Base-by-base conservation (phyloP, 805 yeast genomes). In the Suhomyces sp. region DNA sequence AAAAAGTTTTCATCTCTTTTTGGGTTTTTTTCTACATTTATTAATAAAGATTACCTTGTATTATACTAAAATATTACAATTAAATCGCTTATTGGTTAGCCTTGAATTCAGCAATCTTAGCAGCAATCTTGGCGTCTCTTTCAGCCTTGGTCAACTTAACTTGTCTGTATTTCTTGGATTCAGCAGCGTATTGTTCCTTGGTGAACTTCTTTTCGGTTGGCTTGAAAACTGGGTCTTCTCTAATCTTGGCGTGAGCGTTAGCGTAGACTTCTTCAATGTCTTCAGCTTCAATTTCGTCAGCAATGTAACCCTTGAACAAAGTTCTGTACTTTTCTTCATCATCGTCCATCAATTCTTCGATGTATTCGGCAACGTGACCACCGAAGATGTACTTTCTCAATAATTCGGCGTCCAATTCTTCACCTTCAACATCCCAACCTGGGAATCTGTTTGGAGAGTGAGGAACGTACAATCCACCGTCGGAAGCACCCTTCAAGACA, bases 381-480 rank as follows among this genome's bases (percentile, higher is more conserved):
- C 96, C 98, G 76, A 93, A 88, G 85, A 94, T 94, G 96, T 94
- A 94, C 82, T 90, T 90, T 90, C 97, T 90, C 79, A 94, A 86
- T 67, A 85, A 79, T 76, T 94, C 99, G 70, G 97, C 90, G 76
- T 94, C 99, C 71, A 94, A 86, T 83, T 94, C 99, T 84, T 94
- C 97, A 70, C 87, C 73, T 85, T 94, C 99, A 71, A 93, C 90
- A 80, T 94, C 99, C 96, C 93, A 94, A 83, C 99, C 99, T 81
- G 99, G 99, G 97, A 92, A 94, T 88, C 99, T 92, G 86, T 92
- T 92, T 75, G 96, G 89, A 69, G 96, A 90, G 92, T 94, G 99
- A 68, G 99, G 99, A 75, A 94, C 84, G 92, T 88, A 90, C 72
- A 94, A 84, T 71, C 99, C 99, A 89, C 99, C 99, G 78, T 94